Conservation (phyloP, 257 asterid genomes). For the Leonotis leonurus region DNA sequence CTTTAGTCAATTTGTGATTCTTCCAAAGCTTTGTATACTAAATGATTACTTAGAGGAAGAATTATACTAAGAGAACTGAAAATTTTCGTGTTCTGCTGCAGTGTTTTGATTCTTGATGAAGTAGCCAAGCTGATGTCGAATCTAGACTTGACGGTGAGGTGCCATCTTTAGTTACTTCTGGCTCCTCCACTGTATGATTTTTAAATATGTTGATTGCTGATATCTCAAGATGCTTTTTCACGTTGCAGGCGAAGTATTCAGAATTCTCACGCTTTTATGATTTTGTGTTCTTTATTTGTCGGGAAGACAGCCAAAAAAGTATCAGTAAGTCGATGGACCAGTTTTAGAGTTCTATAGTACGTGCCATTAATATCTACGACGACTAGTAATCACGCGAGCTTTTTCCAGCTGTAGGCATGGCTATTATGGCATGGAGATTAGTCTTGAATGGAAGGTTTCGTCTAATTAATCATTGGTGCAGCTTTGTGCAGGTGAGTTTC, state of each 20-base stretch:
- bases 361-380: no score
- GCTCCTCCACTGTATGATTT: not conserved
- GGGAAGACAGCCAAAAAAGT: constrained; percentile 89
- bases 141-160: constrained; percentile 56
- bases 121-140: constrained; percentile 60
- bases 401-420: constrained; percentile 81
- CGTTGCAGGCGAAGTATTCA: constrained; percentile 57
- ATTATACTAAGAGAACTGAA: constrained; percentile 5
- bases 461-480: constrained; percentile 83
- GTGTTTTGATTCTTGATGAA: constrained; percentile 66
- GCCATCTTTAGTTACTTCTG: constrained; percentile 9
- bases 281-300: constrained; percentile 87
- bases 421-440: constrained; percentile 84
- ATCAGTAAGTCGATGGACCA: constrained; percentile 58
- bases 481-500: constrained; percentile 70
- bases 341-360: constrained; percentile 3
- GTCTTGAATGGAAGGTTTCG: constrained; percentile 89
- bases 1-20: not conserved
- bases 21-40: not conserved
- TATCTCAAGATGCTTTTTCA: constrained; percentile 11
- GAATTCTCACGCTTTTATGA: constrained; percentile 82
- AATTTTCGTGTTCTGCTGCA: constrained; percentile 24
- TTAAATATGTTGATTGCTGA: no score
- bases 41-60: not conserved
- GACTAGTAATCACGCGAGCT: not conserved